A percentile compares a stretch with the other conserved stretches of the same genome.
phyloP scores from a whole-genome alignment of 371 early-diverging fungal species.

The Saksenaea oblongispora region DNA sequence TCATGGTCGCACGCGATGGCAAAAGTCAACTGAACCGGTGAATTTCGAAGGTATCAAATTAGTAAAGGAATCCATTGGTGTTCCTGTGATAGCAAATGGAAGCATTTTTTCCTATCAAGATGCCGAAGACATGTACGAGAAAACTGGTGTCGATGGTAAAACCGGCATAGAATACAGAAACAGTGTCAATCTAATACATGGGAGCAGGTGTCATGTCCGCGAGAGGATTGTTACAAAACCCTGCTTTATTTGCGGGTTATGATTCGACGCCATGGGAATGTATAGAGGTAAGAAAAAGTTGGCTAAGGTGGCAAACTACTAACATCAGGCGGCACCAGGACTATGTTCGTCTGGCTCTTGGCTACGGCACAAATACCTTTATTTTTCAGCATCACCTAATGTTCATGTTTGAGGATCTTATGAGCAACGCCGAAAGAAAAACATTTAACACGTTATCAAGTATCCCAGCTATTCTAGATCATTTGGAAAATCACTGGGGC shows the following conservation, averaged over 20 bases:
- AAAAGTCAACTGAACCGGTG: constrained; percentile 76
- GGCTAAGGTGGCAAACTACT: not conserved
- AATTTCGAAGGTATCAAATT: constrained; percentile 73
- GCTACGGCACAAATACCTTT: constrained; percentile 81
- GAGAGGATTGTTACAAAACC: constrained; percentile 89
- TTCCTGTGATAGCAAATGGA: constrained; percentile 86
- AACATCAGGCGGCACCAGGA: constrained; percentile 35
- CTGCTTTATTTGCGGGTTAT: constrained; percentile 78
- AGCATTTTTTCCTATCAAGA: constrained; percentile 71
- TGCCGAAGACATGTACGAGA: constrained; percentile 65
- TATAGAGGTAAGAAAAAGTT: constrained; percentile 48
- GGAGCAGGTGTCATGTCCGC: constrained; percentile 80
- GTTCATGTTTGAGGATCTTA: constrained; percentile 90
- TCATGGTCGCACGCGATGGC: constrained; percentile 80
- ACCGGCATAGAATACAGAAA: not conserved
- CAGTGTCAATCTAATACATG: not conserved
- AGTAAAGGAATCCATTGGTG: constrained; percentile 68
- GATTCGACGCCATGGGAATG: constrained; percentile 75
- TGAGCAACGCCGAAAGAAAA: constrained; percentile 85
- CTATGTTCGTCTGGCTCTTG: constrained; percentile 75
- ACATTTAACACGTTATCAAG: constrained; percentile 85
- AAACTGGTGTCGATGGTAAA: constrained; percentile 75
- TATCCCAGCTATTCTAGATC: constrained; percentile 82
- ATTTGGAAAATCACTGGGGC: constrained; percentile 78
- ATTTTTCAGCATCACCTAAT: constrained; percentile 94